These are phyloP conservation scores for Echinosophora koreensis DNA, from an alignment of 306 rosid genomes.

Conservation along the genomic window DNA sequence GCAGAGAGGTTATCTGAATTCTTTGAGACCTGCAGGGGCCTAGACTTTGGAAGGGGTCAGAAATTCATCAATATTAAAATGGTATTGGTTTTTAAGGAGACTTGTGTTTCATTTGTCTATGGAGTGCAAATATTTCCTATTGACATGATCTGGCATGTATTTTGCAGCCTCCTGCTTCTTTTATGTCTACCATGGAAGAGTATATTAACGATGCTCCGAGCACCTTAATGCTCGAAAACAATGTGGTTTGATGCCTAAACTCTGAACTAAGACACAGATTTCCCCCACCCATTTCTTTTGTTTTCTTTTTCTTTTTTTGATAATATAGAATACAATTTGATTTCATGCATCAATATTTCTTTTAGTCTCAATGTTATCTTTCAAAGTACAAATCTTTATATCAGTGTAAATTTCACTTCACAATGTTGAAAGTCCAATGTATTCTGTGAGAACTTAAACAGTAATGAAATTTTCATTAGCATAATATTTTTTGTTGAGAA, in stretches of 20 bases:
- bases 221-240: constrained; percentile 45
- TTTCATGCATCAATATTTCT: neutral
- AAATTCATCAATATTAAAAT: constrained; percentile 76
- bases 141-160: constrained; percentile 23
- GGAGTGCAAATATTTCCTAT: neutral
- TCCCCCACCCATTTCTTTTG: too few species aligned
- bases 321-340: neutral
- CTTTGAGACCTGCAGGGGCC: constrained; percentile 73
- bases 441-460: neutral
- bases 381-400: neutral
- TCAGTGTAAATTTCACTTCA: neutral
- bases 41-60: constrained; percentile 83
- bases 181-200: constrained; percentile 86
- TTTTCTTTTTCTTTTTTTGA: too few species aligned
- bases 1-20: constrained; percentile 78
- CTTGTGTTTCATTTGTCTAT: neutral
- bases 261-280: neutral
- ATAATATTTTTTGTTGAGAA: neutral
- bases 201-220: constrained; percentile 82
- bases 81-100: constrained; percentile 51
- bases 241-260: constrained; percentile 43
- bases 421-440: neutral
- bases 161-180: constrained; percentile 85
- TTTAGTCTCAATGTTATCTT: neutral
- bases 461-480: neutral